Base-by-base conservation (phyloP, 306 rosid species). In the Spatholobus suberectus region DNA sequence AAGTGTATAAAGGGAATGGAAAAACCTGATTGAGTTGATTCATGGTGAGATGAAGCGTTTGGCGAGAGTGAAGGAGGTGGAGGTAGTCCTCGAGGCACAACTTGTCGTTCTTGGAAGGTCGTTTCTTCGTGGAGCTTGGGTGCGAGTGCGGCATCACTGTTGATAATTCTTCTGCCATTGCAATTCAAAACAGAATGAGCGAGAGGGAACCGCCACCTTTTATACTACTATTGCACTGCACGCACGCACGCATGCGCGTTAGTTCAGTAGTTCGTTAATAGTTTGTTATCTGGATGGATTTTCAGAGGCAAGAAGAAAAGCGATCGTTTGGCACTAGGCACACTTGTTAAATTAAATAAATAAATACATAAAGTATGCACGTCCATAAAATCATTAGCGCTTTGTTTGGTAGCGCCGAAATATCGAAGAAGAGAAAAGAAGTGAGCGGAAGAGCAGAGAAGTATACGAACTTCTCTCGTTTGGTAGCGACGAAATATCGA, bases 21-120 rank as follows among this genome's bases (percentile, higher is more conserved):
- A n/a, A 5, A 62, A 93, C 96, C 93, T 93, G 93, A 61, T 82
- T 88, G 81, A 93, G 93, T 74, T 85, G 83, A 27, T 27, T 34
- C 68, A 76, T 71, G 24, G 83, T 85, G 87, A 90, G 90, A 58
- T 70, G 21, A 75, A 79, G 38, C 9, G 81, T 63, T 63, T 81
- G 82, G 79, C 78, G 80, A 61, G 91, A 87, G 23, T 83, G 89
- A 72, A 89, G 73, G 46, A 89, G 77, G 70, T 82, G 70, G 49
- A 89, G 77, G 80, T 91, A 94, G 17, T 88, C 86, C 7, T 91
- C 93, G 41, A 94, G 85, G 57, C 74, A 58, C 20, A 90, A 37
- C 77, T 81, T 86, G 2, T 58, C 77, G 27, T 65, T 83, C 82
- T 75, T 86, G 40, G 4, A 3, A 1, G 47, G 0, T 43, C 81